Base-by-base conservation (phyloP, 2,329 filamentous ascomycete species). In the Daldinia sp. region DNA sequence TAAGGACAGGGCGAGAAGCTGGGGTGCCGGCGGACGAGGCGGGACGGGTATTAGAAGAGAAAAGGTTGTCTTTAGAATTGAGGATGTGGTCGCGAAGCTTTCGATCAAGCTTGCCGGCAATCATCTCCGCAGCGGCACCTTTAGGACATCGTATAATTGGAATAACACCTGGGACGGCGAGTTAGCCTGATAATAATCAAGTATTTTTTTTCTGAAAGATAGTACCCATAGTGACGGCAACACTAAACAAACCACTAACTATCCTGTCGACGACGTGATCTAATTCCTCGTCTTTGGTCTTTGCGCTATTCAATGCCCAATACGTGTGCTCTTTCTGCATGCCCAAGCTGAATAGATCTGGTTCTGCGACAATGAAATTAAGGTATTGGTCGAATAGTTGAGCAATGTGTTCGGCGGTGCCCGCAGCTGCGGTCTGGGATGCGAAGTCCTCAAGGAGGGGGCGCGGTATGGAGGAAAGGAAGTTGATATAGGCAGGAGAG, bases 11-110 rank as follows among this genome's bases (percentile, higher is more conserved):
- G 55, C 97, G 86, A 26, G 93, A 92, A 7, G 90, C 88, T 1
- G 91, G 87, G 0, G 92, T 90, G 15, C 87, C 86, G 1, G 86
- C 81, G n/a, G 85, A 83, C 39, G 83, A 82, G 6, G 85, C 82
- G 1, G 89, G 85, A 68, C 92, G 86, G 58, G 90, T 86, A 65
- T 81, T 83, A 18, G 83, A 82, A 0, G 94, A 97, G 80, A 99
- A 99, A 4, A 99, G 87, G 77, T 98, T 98, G 78, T 98, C 95
- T 83, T 98, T 98, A 12, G 95, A 97, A 81, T 98, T 98, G 70
- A 99, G 87, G 60, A 98, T 93, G 79, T 99, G 96, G 77, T 99
- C 96, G 76, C 96, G 90, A 23, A 99, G 88, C 80, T 98, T 99
- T 67, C 96, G 90, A 79, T 99, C 96, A 26, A 99, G 89, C 77